These are phyloP conservation scores for Scolecobasidium constrictum DNA, from an alignment of 2,329 filamentous ascomycete species.

Conservation along the genomic window DNA sequence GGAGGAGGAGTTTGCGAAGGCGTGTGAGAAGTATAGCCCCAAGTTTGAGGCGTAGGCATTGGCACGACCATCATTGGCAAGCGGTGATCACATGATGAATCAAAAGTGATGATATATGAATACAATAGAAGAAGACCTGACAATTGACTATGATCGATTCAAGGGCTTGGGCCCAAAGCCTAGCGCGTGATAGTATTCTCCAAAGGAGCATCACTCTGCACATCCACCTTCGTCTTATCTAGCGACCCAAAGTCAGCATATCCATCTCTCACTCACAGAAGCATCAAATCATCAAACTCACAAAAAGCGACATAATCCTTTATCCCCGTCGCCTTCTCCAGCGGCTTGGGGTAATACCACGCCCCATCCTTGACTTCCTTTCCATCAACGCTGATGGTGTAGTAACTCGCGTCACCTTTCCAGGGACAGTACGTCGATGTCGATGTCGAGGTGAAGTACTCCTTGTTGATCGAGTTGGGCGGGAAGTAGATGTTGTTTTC, in stretches of 20 bases:
- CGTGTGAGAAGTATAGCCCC: slow-evolving; percentile 74
- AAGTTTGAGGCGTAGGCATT: slow-evolving; percentile 54
- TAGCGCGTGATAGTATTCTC: background rate
- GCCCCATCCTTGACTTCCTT: slow-evolving; percentile 41
- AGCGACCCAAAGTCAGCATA: too few relatives aligned
- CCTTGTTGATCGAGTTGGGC: slow-evolving; percentile 24
- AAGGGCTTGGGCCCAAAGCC: too few relatives aligned
- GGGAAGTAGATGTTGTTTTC: slow-evolving; percentile 30
- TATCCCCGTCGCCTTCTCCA: slow-evolving; percentile 38
- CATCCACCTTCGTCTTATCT: background rate
- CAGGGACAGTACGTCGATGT: slow-evolving; percentile 42
- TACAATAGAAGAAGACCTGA: too few relatives aligned
- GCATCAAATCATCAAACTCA: too few relatives aligned
- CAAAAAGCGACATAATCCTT: slow-evolving; percentile 49
- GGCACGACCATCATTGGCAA: too few relatives aligned
- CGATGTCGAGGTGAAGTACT: slow-evolving; percentile 32
- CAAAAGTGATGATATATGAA: too few relatives aligned
- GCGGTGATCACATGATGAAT: too few relatives aligned
- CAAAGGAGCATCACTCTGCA: background rate
- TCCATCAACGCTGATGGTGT: slow-evolving; percentile 40
- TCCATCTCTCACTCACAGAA: too few relatives aligned
- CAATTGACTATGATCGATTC: too few relatives aligned
- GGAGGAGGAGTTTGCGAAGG: slow-evolving; percentile 76
- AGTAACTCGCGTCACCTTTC: slow-evolving; percentile 49
- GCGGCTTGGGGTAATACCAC: slow-evolving; percentile 47